Conservation (phyloP, 208 protist genomes). For the Cochliopodium minus region DNA sequence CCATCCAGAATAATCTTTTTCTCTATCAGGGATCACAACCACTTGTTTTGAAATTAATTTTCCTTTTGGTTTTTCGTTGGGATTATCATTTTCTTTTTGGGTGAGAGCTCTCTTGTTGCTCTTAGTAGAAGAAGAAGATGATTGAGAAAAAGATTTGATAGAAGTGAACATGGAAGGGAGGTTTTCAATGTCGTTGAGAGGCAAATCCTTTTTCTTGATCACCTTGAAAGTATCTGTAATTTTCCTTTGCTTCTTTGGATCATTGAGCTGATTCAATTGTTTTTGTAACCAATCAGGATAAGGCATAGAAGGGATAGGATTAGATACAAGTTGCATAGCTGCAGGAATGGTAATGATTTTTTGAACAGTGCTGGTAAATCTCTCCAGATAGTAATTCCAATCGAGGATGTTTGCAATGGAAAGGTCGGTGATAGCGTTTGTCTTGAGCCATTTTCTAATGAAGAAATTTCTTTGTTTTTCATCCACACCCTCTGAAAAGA, state of each 20-base stretch:
- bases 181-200: no score
- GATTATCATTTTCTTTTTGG: no score
- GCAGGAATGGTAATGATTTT: constrained; percentile 99
- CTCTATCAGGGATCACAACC: no score
- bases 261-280: constrained; percentile 43
- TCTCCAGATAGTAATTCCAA: constrained; percentile 97
- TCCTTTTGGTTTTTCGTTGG: no score
- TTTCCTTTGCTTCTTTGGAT: not conserved
- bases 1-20: not conserved
- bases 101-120: no score
- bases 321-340: constrained; percentile 77
- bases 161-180: no score
- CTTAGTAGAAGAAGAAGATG: no score
- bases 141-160: no score
- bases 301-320: constrained; percentile 84
- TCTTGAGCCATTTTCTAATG: constrained; percentile 77
- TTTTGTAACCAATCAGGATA: constrained; percentile 93
- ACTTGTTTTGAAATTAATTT: no score
- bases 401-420: constrained; percentile 83
- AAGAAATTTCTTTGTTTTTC: constrained; percentile 58
- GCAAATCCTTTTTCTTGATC: constrained; percentile 15
- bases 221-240: not conserved
- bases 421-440: constrained; percentile 41
- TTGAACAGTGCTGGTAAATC: constrained; percentile 83
- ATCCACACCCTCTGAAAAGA: constrained; percentile 76